Conservation (phyloP, 176 grass and related monocot genomes). For the Poa pratensis region DNA sequence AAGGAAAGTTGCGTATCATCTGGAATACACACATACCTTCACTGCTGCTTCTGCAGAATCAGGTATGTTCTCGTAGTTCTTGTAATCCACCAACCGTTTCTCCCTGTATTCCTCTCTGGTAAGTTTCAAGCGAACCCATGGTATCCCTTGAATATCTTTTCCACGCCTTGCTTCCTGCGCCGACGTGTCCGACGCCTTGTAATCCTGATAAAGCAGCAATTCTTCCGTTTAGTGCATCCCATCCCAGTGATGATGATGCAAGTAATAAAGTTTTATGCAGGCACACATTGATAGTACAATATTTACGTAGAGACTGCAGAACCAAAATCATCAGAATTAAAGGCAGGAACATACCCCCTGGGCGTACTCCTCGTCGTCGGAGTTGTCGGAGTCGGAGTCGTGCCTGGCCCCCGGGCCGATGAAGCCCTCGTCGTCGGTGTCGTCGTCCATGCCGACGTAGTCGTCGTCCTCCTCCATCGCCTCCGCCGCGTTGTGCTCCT, state of each 20-base stretch:
- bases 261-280: constrained; percentile 17
- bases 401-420: constrained; percentile 54
- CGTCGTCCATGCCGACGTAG: constrained; percentile 62
- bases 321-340: constrained; percentile 12
- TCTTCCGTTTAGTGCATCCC: no score
- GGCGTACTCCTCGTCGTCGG: constrained; percentile 53
- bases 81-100: constrained; percentile 71
- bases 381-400: constrained; percentile 64
- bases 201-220: constrained; percentile 45
- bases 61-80: constrained; percentile 82
- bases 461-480: constrained; percentile 54
- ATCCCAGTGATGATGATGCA: no score
- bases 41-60: constrained; percentile 70
- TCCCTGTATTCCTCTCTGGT: constrained; percentile 71
- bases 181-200: constrained; percentile 57
- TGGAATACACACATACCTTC: constrained; percentile 50
- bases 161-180: constrained; percentile 68
- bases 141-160: constrained; percentile 94
- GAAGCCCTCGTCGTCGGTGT: constrained; percentile 43
- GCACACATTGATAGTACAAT: not conserved
- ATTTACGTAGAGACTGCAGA: not conserved
- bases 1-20: not conserved
- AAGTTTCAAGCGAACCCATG: constrained; percentile 61
- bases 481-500: constrained; percentile 48
- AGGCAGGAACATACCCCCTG: constrained; percentile 45